phyloP scores from a whole-genome alignment of 1,284 basidiomycete genomes.

The Phellinidium pouzarii region DNA sequence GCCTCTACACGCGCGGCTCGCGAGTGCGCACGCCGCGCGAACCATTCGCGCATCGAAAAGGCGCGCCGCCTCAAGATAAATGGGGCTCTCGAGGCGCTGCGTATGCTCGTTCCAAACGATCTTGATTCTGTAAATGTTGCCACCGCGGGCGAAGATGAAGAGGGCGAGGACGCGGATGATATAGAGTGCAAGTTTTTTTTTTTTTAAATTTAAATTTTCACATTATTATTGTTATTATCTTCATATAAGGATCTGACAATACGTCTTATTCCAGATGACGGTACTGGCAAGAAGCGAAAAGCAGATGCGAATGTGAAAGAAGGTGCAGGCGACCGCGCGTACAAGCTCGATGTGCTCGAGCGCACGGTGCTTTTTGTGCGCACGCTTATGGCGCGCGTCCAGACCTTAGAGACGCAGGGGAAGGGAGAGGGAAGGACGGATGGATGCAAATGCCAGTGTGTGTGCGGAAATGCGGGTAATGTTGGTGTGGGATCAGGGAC shows the following conservation, averaged over 20 bases:
- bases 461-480: not conserved
- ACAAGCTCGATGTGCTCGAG: conserved; percentile 75
- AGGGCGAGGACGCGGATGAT: conserved; percentile 21
- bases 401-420: not conserved
- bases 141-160: conserved; percentile 23
- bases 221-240: not conserved
- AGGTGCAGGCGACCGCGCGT: conserved; percentile 24
- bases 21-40: conserved; percentile 72
- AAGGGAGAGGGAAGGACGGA: not conserved
- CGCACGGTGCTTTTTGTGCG: conserved; percentile 65
- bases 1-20: conserved; percentile 62
- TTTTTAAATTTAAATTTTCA: not conserved
- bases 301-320: not conserved
- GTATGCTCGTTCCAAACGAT: conserved; percentile 54
- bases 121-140: conserved; percentile 28
- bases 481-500: not conserved
- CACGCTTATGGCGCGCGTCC: conserved; percentile 39
- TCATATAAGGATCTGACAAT: not conserved
- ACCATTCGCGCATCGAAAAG: conserved; percentile 81
- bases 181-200: not conserved
- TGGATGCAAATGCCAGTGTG: not conserved
- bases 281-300: conserved; percentile 12
- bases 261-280: not conserved
- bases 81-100: conserved; percentile 62
- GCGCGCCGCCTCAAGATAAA: conserved; percentile 79